Percentiles rank a stretch among this genome's conserved stretches.
phyloP scores from a whole-genome alignment of 2,329 filamentous ascomycete genomes.

The Tricladium varicosporioides region DNA sequence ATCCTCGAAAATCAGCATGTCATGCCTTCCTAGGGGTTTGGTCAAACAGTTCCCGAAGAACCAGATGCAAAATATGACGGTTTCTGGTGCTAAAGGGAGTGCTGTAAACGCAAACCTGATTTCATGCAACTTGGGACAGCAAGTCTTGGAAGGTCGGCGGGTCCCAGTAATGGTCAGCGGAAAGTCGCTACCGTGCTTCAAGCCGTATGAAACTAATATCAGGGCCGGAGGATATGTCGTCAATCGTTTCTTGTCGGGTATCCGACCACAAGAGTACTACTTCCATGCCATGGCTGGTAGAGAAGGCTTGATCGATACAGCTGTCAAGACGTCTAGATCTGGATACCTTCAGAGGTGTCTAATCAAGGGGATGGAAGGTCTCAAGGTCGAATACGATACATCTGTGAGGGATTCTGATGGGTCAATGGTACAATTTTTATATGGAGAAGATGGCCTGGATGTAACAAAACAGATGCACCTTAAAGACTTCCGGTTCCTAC shows the following conservation, averaged over 20 bases:
- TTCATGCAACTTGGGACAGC: slow-evolving; percentile 95
- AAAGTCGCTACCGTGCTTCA: slow-evolving; percentile 93
- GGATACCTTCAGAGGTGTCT: slow-evolving; percentile 95
- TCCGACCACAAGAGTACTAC: slow-evolving; percentile 96
- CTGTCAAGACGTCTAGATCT: slow-evolving; percentile 95
- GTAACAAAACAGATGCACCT: slow-evolving; percentile 93
- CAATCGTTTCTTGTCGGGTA: slow-evolving; percentile 95
- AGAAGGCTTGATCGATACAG: slow-evolving; percentile 97
- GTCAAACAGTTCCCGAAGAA: slow-evolving; percentile 93
- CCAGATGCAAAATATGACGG: slow-evolving; percentile 99
- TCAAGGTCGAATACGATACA: slow-evolving; percentile 88
- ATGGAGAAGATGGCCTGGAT: slow-evolving; percentile 94
- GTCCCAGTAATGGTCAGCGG: slow-evolving; percentile 98
- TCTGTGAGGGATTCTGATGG: slow-evolving; percentile 94
- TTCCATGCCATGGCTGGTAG: slow-evolving; percentile 99
- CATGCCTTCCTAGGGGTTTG: slow-evolving; percentile 77
- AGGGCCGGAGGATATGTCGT: slow-evolving; percentile 91
- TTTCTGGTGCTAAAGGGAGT: slow-evolving; percentile 90
- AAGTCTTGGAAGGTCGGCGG: slow-evolving; percentile 90
- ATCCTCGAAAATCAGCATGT: slow-evolving; percentile 74
- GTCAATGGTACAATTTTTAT: slow-evolving; percentile 89
- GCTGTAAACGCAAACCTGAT: slow-evolving; percentile 95
- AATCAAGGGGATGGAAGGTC: slow-evolving; percentile 97
- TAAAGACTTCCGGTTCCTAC: slow-evolving; percentile 83
- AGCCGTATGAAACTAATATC: slow-evolving; percentile 83